phyloP scores from a whole-genome alignment of 208 protist species.

The Naegleria lovaniensis region DNA sequence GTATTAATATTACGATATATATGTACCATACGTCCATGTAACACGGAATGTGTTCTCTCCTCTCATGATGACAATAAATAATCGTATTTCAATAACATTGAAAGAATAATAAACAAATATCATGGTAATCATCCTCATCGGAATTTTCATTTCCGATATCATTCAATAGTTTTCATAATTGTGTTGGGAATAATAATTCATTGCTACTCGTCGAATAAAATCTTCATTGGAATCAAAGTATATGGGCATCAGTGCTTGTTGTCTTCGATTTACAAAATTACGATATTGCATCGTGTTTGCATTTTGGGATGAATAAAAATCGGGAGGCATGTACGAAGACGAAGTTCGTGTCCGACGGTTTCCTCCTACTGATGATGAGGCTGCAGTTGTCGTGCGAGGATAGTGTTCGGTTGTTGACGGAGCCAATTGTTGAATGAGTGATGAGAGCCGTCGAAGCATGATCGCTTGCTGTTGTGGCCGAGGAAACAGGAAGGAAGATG shows the following conservation, averaged over 20 bases:
- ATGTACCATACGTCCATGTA: no score
- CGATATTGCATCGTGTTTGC: background rate
- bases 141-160: no score
- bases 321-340: background rate
- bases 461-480: background rate
- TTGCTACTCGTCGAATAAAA: background rate
- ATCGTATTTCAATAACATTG: no score
- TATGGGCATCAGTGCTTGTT: background rate
- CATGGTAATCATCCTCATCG: no score
- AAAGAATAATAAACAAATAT: no score
- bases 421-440: background rate
- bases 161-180: no score
- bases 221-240: background rate
- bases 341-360: background rate
- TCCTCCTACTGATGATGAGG: background rate
- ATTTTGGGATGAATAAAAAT: background rate
- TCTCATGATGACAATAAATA: no score
- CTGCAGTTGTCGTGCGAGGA: background rate
- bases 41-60: no score
- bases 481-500: background rate
- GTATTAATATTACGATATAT: no score
- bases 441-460: background rate
- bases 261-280: background rate
- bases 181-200: background rate
- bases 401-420: background rate